Evolutionary conservation across 768 basidiomycete genomes (phyloP).

Genomic region (Saitozyma podzolica): DNA sequence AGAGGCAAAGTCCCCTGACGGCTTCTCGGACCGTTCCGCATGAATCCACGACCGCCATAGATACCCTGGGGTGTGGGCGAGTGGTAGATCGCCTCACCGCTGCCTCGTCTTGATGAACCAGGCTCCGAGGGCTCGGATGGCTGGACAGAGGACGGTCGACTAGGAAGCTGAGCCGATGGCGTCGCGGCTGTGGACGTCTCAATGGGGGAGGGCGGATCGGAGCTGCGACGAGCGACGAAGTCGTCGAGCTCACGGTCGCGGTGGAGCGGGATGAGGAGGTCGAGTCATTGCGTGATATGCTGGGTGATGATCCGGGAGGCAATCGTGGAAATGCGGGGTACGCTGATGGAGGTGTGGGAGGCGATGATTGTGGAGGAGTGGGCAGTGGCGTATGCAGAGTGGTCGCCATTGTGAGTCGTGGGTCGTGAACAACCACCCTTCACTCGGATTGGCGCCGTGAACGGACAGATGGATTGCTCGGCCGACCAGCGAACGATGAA

Average conservation of each 20-base stretch:
- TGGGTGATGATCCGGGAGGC: slow-evolving; percentile 5
- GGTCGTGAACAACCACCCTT: no score
- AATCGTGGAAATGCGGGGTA: slow-evolving; percentile 11
- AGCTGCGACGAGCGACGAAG: slow-evolving; percentile 47
- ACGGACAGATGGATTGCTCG: no score
- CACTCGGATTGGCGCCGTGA: no score
- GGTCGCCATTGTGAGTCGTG: no score
- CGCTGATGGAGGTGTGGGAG: slow-evolving; percentile 3
- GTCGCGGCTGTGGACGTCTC: slow-evolving; percentile 47
- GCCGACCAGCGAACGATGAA: no score
- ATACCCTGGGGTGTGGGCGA: slow-evolving; percentile 7
- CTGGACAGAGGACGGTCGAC: slow-evolving; percentile 13
- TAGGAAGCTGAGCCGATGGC: not conserved
- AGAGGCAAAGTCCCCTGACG: slow-evolving; percentile 2
- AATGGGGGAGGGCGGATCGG: slow-evolving; percentile 49
- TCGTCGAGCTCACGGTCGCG: slow-evolving; percentile 38
- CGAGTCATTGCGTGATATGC: slow-evolving; percentile 42
- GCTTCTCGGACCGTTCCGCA: slow-evolving; percentile 29
- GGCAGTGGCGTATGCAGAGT: no score
- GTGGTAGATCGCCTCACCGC: not conserved
- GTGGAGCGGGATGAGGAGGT: slow-evolving; percentile 41
- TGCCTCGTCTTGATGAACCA: not conserved
- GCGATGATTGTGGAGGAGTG: no score
- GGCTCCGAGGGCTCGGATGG: no score
- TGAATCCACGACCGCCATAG: slow-evolving; percentile 17